Percentiles rank a stretch among this genome's conserved stretches.
Evolutionary conservation across 208 protist genomes (phyloP).

Genomic region (Crithidia bombi): DNA sequence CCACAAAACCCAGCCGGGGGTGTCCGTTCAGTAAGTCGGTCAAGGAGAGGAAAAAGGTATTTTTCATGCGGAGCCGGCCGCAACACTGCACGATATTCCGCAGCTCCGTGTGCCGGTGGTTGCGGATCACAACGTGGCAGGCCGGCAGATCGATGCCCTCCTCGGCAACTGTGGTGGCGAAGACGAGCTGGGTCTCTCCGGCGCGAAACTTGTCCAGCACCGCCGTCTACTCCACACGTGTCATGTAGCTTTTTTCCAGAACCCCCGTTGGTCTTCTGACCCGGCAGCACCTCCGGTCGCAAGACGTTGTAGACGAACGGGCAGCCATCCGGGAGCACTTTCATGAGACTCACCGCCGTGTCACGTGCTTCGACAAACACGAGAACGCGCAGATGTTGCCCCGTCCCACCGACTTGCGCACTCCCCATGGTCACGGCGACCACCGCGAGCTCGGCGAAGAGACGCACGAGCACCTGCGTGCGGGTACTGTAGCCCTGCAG

Average conservation of each 20-base stretch:
- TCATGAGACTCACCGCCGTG: conserved; percentile 1
- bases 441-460: conserved; percentile 7
- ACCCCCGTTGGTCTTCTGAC: neutral
- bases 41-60: conserved; percentile 57
- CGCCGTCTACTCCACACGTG: conserved; percentile 35
- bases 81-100: conserved; percentile 69
- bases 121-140: conserved; percentile 75
- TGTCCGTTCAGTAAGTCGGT: conserved; percentile 13
- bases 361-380: conserved; percentile 21
- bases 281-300: conserved; percentile 15
- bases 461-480: conserved; percentile 15
- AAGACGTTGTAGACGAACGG: neutral
- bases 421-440: neutral
- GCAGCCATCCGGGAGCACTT: neutral
- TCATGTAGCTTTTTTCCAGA: conserved; percentile 67
- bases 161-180: conserved; percentile 77
- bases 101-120: conserved; percentile 42
- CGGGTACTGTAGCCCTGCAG: neutral
- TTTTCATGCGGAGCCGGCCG: conserved; percentile 51
- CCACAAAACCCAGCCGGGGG: conserved; percentile 19
- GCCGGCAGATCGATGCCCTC: conserved; percentile 73
- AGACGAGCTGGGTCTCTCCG: conserved; percentile 51
- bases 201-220: conserved; percentile 43
- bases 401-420: neutral
- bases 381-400: conserved; percentile 1